Percentiles rank a stretch among this genome's conserved stretches.
Conservation (phyloP, 371 early-diverging fungal genomes). For the Mortierella sp. region DNA sequence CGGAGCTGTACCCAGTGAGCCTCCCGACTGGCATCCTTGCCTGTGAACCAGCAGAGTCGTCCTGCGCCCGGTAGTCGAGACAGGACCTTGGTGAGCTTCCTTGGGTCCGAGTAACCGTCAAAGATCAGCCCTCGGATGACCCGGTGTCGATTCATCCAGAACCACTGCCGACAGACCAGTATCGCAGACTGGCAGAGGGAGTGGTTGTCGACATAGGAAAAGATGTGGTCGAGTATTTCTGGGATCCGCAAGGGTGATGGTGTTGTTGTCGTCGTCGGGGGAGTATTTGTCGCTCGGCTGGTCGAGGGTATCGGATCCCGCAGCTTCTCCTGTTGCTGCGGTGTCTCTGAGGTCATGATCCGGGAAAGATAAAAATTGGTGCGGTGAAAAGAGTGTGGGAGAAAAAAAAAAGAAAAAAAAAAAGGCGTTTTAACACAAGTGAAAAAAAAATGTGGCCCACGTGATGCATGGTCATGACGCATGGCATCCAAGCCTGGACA, state of each 20-base stretch:
- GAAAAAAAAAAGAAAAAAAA: neutral
- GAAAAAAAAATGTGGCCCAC: neutral
- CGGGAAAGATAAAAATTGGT: neutral
- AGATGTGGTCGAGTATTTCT: slow-evolving; percentile 3
- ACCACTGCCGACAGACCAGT: neutral
- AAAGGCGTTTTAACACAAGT: no score
- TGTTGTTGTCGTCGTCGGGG: neutral
- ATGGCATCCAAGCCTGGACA: neutral
- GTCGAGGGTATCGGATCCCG: neutral
- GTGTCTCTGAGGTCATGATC: neutral
- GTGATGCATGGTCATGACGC: neutral
- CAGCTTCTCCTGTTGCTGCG: neutral
- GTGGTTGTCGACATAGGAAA: neutral
- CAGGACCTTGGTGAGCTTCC: neutral
- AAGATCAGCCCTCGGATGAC: neutral
- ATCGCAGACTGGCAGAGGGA: slow-evolving; percentile 1
- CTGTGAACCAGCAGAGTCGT: slow-evolving; percentile 5
- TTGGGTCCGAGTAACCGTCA: neutral
- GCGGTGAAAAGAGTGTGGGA: neutral
- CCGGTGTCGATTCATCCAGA: slow-evolving; percentile 1
- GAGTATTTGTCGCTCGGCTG: neutral
- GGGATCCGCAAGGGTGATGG: neutral
- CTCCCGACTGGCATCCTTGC: neutral
- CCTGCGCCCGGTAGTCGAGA: neutral
- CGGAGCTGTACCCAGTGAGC: slow-evolving; percentile 4